Percentiles rank a stretch among this genome's conserved stretches.
These are phyloP conservation scores for Thermomucor indicae-seudaticae DNA, from an alignment of 371 early-diverging fungal species.

Conservation along the genomic window DNA sequence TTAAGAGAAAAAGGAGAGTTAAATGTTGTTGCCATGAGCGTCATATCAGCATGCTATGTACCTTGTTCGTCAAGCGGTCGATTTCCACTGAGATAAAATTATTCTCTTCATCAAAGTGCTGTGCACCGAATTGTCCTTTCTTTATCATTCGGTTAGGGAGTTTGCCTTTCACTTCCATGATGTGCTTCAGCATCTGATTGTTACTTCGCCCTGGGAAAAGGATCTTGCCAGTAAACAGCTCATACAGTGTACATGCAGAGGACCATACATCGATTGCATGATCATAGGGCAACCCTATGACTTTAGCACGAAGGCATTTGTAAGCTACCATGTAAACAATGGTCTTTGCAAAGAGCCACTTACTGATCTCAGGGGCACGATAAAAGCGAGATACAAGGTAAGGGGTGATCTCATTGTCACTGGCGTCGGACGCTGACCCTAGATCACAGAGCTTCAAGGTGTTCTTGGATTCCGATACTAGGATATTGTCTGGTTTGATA, in stretches of 20 bases:
- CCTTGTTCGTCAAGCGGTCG: constrained; percentile 71
- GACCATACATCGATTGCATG: constrained; percentile 97
- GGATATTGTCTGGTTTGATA: constrained; percentile 98
- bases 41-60: constrained; percentile 6
- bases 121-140: constrained; percentile 71
- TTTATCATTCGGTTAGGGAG: constrained; percentile 81
- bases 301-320: constrained; percentile 19
- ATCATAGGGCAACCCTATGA: constrained; percentile 88
- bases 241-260: constrained; percentile 96
- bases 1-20: constrained; percentile 8
- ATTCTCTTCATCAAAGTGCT: constrained; percentile 85
- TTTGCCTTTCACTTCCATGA: constrained; percentile 92
- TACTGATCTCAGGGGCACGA: constrained; percentile 98
- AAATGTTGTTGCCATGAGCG: not conserved
- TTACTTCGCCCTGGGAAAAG: constrained; percentile 92
- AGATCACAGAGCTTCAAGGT: constrained; percentile 90
- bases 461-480: constrained; percentile 79
- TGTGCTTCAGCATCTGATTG: constrained; percentile 93
- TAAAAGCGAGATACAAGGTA: constrained; percentile 98
- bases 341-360: constrained; percentile 20
- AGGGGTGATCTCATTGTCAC: constrained; percentile 90
- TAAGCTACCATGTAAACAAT: not conserved
- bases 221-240: constrained; percentile 93
- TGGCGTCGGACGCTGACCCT: constrained; percentile 86
- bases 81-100: constrained; percentile 62